Evolutionary conservation across 768 basidiomycete genomes (phyloP).

Genomic region (Melanogaster broomeanus): DNA sequence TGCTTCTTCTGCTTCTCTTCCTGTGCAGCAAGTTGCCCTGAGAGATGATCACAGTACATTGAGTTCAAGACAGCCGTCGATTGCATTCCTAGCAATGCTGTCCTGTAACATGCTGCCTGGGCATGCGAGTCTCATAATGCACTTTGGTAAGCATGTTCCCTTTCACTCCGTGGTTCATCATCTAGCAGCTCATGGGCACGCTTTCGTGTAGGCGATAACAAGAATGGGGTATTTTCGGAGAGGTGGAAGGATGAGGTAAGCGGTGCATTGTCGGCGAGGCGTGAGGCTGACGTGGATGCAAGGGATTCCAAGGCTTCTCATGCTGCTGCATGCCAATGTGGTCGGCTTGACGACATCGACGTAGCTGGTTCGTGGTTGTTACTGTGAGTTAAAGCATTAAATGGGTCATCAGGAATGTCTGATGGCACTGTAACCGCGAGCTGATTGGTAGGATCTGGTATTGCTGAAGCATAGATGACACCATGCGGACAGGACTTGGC

Average conservation of each 20-base stretch:
- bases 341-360: not conserved
- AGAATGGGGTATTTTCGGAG: not conserved
- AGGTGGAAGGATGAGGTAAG: not conserved
- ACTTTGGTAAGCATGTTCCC: constrained; percentile 1
- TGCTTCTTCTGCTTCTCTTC: too few species aligned
- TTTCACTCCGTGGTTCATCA: not conserved
- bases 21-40: too few species aligned
- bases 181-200: not conserved
- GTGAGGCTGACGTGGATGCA: constrained; percentile 6
- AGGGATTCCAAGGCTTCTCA: not conserved
- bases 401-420: not conserved
- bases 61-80: too few species aligned
- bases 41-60: too few species aligned
- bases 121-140: too few species aligned
- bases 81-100: too few species aligned
- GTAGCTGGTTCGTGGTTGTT: not conserved
- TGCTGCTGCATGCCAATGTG: too few species aligned
- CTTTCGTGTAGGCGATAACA: not conserved
- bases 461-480: not conserved
- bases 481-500: constrained; percentile 4
- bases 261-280: not conserved
- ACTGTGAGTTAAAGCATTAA: not conserved
- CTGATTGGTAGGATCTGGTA: constrained; percentile 1
- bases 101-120: too few species aligned
- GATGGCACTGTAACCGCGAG: not conserved